These are phyloP conservation scores for Cladophialophora exuberans DNA, from an alignment of 2,329 filamentous ascomycete genomes.

Conservation along the genomic window DNA sequence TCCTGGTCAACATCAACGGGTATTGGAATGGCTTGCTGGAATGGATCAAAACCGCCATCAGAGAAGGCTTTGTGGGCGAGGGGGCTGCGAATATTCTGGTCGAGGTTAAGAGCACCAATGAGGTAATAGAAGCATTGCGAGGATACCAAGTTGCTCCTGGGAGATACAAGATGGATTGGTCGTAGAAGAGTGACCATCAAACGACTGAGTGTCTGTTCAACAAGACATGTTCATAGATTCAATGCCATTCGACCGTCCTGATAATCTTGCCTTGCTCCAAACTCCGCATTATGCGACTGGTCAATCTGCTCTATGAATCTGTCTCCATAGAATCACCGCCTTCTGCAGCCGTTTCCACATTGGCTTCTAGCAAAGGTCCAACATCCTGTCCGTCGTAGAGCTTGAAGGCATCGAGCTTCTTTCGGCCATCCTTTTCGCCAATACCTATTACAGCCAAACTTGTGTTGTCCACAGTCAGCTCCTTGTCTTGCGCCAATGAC, in stretches of 20 bases:
- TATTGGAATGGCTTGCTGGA: slow-evolving; percentile 87
- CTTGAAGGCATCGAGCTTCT: slow-evolving; percentile 77
- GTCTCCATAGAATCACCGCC: slow-evolving; percentile 60
- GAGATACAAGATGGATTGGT: slow-evolving; percentile 82
- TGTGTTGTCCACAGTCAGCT: slow-evolving; percentile 95
- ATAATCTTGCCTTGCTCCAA: slow-evolving; percentile 23
- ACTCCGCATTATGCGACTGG: slow-evolving; percentile 27
- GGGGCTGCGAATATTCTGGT: slow-evolving; percentile 76
- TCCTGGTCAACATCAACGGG: slow-evolving; percentile 83
- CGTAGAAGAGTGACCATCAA: slow-evolving; percentile 49
- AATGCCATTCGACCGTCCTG: background rate
- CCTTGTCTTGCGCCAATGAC: slow-evolving; percentile 93
- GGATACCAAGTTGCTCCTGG: slow-evolving; percentile 77
- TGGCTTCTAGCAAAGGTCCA: slow-evolving; percentile 78
- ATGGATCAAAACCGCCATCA: slow-evolving; percentile 78
- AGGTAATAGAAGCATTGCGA: slow-evolving; percentile 70
- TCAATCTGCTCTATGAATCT: slow-evolving; percentile 45
- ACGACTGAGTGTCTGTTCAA: background rate
- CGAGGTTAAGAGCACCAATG: slow-evolving; percentile 71
- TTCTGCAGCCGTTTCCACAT: slow-evolving; percentile 51
- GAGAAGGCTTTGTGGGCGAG: slow-evolving; percentile 73
- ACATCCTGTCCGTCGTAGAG: slow-evolving; percentile 89
- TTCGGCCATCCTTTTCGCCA: slow-evolving; percentile 54
- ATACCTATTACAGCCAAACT: slow-evolving; percentile 81
- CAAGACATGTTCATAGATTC: too few species aligned